Evolutionary conservation across 345 rosid species (phyloP).

Genomic region (Brassica incana): DNA sequence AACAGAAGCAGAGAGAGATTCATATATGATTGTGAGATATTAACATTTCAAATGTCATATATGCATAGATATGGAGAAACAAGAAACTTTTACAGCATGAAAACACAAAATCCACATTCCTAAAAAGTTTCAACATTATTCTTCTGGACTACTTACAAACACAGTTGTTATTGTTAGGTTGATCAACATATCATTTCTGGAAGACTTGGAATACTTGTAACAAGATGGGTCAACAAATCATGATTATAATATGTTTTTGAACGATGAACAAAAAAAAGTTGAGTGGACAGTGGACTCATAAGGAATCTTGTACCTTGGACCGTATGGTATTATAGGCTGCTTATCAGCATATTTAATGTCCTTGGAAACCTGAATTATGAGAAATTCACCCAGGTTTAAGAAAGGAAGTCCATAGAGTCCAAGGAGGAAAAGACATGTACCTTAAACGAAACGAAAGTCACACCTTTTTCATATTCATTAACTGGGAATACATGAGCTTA

Average conservation of each 20-base stretch:
- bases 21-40: not conserved
- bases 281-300: not conserved
- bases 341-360: constrained; percentile 97
- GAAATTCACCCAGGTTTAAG: constrained; percentile 15
- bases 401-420: not conserved
- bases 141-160: constrained; percentile 62
- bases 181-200: constrained; percentile 61
- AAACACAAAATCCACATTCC: not conserved
- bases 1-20: constrained; percentile 3
- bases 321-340: constrained; percentile 94
- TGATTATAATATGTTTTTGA: not conserved
- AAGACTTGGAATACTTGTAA: constrained; percentile 75
- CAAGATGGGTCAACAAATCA: not conserved
- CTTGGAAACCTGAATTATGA: constrained; percentile 75
- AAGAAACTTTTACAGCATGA: too few relatives aligned
- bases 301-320: constrained; percentile 69
- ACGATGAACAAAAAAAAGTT: not conserved
- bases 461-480: constrained; percentile 72
- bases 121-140: too few relatives aligned
- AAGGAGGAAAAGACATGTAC: constrained; percentile 31
- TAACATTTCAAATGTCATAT: too few relatives aligned
- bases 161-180: constrained; percentile 83
- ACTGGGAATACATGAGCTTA: constrained; percentile 89
- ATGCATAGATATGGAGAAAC: too few relatives aligned
- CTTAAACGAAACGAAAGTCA: constrained; percentile 82